These are phyloP conservation scores for Calonectria henricotiae DNA, from an alignment of 2,329 filamentous ascomycete species.

Conservation along the genomic window DNA sequence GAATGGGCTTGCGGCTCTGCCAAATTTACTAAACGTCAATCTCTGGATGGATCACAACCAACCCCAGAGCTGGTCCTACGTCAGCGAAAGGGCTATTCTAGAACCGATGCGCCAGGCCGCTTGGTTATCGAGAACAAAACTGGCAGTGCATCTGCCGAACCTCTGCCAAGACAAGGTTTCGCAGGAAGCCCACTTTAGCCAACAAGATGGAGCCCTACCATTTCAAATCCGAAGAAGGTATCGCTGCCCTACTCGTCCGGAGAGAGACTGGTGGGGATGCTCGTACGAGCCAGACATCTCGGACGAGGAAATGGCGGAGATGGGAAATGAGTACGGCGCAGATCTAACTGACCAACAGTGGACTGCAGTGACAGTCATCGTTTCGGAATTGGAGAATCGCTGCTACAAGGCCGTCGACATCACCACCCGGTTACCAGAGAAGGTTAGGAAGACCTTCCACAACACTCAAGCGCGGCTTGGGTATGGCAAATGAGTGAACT, in stretches of 20 bases:
- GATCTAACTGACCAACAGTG: constrained; percentile 18
- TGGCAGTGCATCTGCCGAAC: constrained; percentile 27
- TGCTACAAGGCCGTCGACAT: constrained; percentile 31
- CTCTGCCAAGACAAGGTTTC: constrained; percentile 10
- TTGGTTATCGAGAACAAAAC: constrained; percentile 17
- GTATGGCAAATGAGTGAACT: constrained; percentile 14
- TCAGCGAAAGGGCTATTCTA: constrained; percentile 17
- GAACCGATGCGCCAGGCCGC: constrained; percentile 8
- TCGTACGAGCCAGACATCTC: constrained; percentile 27
- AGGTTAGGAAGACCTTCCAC: constrained; percentile 30
- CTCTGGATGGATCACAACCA: constrained; percentile 34
- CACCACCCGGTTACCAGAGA: constrained; percentile 23
- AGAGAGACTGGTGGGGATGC: constrained; percentile 27
- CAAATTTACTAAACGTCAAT: constrained; percentile 15
- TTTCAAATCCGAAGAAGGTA: constrained; percentile 28
- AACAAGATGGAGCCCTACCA: not conserved
- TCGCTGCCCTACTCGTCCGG: constrained; percentile 24
- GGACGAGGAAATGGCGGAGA: constrained; percentile 17
- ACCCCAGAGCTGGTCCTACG: constrained; percentile 21
- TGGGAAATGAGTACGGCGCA: constrained; percentile 12
- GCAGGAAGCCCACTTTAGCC: constrained; percentile 7
- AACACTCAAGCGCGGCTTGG: constrained; percentile 24
- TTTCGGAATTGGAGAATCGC: constrained; percentile 20
- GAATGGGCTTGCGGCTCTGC: constrained; percentile 21
- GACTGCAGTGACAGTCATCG: constrained; percentile 21